phyloP scores from a whole-genome alignment of 306 rosid species.

The Vachellia collinsii region DNA sequence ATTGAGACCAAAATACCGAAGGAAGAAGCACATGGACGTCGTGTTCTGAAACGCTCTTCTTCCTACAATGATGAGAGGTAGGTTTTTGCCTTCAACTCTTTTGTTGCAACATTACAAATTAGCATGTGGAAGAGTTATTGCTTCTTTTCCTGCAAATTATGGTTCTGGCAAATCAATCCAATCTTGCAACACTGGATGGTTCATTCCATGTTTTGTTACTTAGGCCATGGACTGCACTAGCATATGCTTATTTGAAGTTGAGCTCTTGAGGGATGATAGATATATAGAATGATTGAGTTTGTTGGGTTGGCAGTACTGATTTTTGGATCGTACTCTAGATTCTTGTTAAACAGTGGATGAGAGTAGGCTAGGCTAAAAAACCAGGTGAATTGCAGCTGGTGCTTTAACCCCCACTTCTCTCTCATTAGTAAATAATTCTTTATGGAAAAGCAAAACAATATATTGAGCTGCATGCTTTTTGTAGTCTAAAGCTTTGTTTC shows the following conservation, averaged over 20 bases:
- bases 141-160: slow-evolving; percentile 7
- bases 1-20: slow-evolving; percentile 78
- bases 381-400: background rate
- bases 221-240: background rate
- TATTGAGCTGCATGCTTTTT: background rate
- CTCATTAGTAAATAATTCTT: slow-evolving; percentile 8
- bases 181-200: background rate
- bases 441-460: background rate
- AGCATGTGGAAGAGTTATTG: slow-evolving; percentile 2
- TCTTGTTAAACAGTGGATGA: slow-evolving; percentile 1
- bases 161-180: slow-evolving; percentile 2
- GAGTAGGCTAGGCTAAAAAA: slow-evolving; percentile 14
- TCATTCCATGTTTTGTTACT: slow-evolving; percentile 21
- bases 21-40: slow-evolving; percentile 55
- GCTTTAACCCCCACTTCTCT: background rate
- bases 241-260: slow-evolving; percentile 12
- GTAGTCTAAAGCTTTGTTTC: slow-evolving; percentile 27
- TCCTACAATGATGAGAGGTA: slow-evolving; percentile 90
- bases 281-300: slow-evolving; percentile 18
- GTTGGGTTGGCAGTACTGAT: slow-evolving; percentile 5
- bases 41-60: slow-evolving; percentile 85
- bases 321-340: slow-evolving; percentile 1
- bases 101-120: slow-evolving; percentile 25
- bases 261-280: slow-evolving; percentile 22
- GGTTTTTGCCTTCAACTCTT: slow-evolving; percentile 32